Conservation (phyloP, 2,329 filamentous ascomycete genomes). For the Fusarium papillatum region DNA sequence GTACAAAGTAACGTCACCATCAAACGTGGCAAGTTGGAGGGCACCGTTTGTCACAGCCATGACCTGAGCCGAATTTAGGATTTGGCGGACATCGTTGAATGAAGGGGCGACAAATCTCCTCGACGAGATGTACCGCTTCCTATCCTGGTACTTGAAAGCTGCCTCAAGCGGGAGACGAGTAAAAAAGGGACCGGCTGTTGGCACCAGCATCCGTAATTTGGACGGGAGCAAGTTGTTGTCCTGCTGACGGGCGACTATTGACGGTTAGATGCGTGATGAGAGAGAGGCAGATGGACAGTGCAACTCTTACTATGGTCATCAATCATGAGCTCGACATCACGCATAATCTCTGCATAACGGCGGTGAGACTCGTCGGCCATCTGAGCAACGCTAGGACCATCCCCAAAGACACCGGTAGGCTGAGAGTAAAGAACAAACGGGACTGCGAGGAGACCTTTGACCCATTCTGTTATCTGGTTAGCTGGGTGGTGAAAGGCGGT, state of each 20-base stretch:
- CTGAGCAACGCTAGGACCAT: constrained; percentile 73
- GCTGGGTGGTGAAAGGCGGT: background rate
- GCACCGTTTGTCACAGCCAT: constrained; percentile 88
- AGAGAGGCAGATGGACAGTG: too few relatives aligned
- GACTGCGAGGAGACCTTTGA: constrained; percentile 93
- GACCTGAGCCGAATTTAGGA: constrained; percentile 94
- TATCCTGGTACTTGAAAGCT: constrained; percentile 93
- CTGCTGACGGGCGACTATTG: constrained; percentile 78
- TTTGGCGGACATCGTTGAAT: constrained; percentile 95
- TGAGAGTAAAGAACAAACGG: constrained; percentile 98
- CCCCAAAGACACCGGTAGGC: constrained; percentile 87
- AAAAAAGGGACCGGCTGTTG: constrained; percentile 93
- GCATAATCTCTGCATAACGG: constrained; percentile 95
- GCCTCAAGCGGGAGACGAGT: constrained; percentile 88
- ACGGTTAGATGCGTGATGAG: background rate
- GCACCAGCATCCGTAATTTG: constrained; percentile 93
- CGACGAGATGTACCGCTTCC: constrained; percentile 87
- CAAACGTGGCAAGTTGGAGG: constrained; percentile 92
- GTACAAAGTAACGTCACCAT: constrained; percentile 97
- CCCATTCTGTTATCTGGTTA: constrained; percentile 80
- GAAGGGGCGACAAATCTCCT: constrained; percentile 94
- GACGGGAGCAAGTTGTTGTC: constrained; percentile 78
- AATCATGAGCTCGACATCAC: constrained; percentile 92
- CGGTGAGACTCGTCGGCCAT: constrained; percentile 87
- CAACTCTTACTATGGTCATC: constrained; percentile 83